Base-by-base conservation (phyloP, 805 yeast genomes). In the Saturnispora quitensis region DNA sequence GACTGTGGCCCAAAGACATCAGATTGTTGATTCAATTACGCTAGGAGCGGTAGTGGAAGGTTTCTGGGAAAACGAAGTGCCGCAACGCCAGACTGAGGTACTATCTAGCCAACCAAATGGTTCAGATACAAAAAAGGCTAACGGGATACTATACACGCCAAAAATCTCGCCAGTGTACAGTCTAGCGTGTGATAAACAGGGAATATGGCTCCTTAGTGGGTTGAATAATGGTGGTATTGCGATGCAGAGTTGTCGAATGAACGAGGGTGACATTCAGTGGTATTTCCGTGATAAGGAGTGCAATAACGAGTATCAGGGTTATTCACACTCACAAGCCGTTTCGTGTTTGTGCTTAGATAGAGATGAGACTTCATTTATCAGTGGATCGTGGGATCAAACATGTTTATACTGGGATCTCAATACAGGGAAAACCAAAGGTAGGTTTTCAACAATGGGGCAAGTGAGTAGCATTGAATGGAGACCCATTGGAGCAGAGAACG, bases 31-130 rank as follows among this genome's bases (percentile, higher is more conserved):
- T 64, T 78, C 93, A 1, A 79, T 93, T 33, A 77, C 85, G 8
- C 84, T 85, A 61, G 93, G 89, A 0, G 99, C 98, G 6, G 83
- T 88, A 5, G 68, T 90, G 5, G 63, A 76, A 15, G 84, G 93
- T 0, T 91, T 89, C 69, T 93, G 97, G 97, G 98, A 91, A 62
- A 93, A 93, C 66, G 98, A 93, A 68, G 87, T 89, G 60, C 97
- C 98, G 0, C 43, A 47, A 31, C 9, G 18, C 10, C 35, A 40
- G 12, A 1, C n/a, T 8, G 33, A 17, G 18, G 13, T 34, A 3
- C 24, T 40, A 5, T 13, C 51, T 8, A 27, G 15, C 22, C 71
- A 80, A 52, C 68, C 73, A 33, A 59, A 59, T 42, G 58, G 60
- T 31, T 31, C 34, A 47, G 73, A 71, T 4, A 76, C 75, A 8